Evolutionary conservation across 2,329 filamentous ascomycete species (phyloP), one percentile per base, ranked within the genome.

Genomic region (Diaporthe citriasiana): DNA sequence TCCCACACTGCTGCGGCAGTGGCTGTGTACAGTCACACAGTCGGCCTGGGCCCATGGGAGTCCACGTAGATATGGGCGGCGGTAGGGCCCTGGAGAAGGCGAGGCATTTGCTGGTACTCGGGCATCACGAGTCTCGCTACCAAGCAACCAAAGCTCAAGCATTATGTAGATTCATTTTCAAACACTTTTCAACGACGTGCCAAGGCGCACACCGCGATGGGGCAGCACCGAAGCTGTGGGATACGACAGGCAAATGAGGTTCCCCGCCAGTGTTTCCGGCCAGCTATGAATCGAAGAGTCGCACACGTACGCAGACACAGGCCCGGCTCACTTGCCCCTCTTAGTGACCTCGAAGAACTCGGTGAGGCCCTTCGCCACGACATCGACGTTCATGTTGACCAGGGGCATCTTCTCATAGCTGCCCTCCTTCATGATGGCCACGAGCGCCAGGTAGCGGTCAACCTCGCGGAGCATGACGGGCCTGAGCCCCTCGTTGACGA

Each of bases 371-470:
- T 94, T 91, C 66, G 95, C 93, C 42, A 95, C 93, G 0, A 94
- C 92, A 79, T 94, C 93, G 3, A 96, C 93, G 79, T 97, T 97
- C 90, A 96, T 95, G 78, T 95, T 95, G 76, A 97, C 93, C 76
- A 95, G 85, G 5, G 93, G 69, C 86, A 96, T 94, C 85, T 94
- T 94, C 80, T 95, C 93, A 78, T 94, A 94, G 38, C 92, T 93
- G 71, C 94, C 94, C 80, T 96, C 93, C 81, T 93, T 93, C 93
- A 96, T 95, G 76, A 97, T 93, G 74, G 94, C 95, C 45, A 97
- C 94, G 19, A 97, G 87, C 0, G 94, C 94, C 59, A 97, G 87
- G 81, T 95, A 95, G 76, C 90, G 89, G 79, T 93, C 91, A 22
- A 93, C 92, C 84, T 93, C 91, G 27, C 92, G 86, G 80, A 93